phyloP scores from a whole-genome alignment of 208 protist genomes.

The Leishmania aethiopica region DNA sequence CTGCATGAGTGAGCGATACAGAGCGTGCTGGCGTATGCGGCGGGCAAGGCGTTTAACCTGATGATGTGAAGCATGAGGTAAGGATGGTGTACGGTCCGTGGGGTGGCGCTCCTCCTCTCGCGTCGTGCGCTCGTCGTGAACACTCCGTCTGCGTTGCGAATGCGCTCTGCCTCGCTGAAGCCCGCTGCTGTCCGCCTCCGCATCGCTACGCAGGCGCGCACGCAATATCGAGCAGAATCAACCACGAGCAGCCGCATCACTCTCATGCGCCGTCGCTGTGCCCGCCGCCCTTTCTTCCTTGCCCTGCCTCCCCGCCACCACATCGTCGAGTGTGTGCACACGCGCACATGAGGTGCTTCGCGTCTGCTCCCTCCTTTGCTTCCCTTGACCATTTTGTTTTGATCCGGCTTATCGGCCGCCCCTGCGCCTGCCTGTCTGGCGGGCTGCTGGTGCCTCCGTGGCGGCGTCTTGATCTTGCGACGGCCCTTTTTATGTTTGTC shows the following conservation, averaged over 20 bases:
- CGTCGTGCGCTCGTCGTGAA: too few species aligned
- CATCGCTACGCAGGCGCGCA: not conserved
- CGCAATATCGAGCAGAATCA: not conserved
- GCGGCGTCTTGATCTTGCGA: not conserved
- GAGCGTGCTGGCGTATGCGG: too few species aligned
- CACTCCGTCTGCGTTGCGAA: too few species aligned
- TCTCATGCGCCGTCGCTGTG: not conserved
- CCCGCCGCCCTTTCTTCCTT: not conserved
- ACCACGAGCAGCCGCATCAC: not conserved
- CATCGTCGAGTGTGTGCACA: too few species aligned
- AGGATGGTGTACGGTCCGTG: not conserved
- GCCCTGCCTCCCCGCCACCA: not conserved
- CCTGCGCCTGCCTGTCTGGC: too few species aligned
- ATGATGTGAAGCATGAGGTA: not conserved
- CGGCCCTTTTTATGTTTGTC: not conserved
- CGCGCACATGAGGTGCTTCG: too few species aligned
- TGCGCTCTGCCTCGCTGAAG: not conserved
- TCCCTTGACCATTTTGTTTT: not conserved
- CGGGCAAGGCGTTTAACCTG: not conserved
- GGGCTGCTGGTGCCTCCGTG: not conserved
- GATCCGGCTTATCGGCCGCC: not conserved
- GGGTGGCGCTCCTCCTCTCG: too few species aligned
- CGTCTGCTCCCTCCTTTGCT: not conserved
- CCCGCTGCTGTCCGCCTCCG: not conserved
- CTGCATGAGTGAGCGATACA: too few species aligned